Conservation (phyloP, 1,284 basidiomycete genomes). For the Cryptococcus sp. region DNA sequence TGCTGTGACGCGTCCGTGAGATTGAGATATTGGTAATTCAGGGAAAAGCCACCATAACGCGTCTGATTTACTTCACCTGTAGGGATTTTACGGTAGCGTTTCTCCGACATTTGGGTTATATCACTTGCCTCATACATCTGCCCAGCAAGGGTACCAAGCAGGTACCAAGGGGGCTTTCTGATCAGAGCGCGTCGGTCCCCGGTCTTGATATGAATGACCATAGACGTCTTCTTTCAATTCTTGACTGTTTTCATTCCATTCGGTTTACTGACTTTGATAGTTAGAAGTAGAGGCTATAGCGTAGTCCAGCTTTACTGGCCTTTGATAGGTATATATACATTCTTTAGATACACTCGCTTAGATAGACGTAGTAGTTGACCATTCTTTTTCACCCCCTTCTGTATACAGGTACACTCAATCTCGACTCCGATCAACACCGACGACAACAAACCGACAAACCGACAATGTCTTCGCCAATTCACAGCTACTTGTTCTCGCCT, state of each 20-base stretch:
- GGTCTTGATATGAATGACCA: neutral
- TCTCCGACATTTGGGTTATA: constrained; percentile 1
- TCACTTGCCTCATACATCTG: neutral
- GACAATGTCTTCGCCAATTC: constrained; percentile 43
- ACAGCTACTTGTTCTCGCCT: constrained; percentile 45
- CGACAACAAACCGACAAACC: neutral
- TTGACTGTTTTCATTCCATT: neutral
- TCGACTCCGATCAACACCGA: neutral
- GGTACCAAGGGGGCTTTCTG: neutral
- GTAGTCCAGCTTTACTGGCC: neutral
- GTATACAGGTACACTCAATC: neutral
- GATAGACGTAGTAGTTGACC: neutral
- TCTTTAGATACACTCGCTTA: neutral
- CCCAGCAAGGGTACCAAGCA: neutral
- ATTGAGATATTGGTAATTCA: neutral
- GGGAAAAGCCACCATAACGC: neutral
- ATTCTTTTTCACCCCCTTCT: neutral
- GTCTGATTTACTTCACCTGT: constrained; percentile 1
- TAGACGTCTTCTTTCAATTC: neutral
- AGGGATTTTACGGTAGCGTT: neutral
- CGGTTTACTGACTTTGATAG: neutral
- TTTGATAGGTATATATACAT: neutral
- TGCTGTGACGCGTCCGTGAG: no score
- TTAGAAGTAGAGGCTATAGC: neutral
- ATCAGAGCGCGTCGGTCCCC: neutral